A percentile compares a stretch with the other conserved stretches of the same genome.
These are phyloP conservation scores for Aspergillus bertholletiae DNA, from an alignment of 495 filamentous ascomycete species.

Conservation along the genomic window DNA sequence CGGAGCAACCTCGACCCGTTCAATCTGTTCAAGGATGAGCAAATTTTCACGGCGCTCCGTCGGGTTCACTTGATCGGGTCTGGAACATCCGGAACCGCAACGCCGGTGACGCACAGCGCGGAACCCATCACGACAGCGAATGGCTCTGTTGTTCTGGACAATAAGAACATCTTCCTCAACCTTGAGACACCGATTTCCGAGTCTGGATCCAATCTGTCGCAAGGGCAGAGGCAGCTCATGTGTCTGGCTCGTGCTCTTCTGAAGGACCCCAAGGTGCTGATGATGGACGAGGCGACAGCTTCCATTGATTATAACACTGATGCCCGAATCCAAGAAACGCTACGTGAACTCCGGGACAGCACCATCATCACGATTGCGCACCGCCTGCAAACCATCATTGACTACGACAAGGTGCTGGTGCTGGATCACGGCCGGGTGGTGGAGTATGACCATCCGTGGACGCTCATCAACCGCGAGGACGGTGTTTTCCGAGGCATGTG, in stretches of 20 bases:
- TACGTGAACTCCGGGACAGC: slow-evolving; percentile 77
- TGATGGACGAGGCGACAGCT: slow-evolving; percentile 99
- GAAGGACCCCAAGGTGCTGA: slow-evolving; percentile 83
- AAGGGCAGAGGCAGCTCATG: slow-evolving; percentile 92
- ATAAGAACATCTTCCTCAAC: slow-evolving; percentile 94
- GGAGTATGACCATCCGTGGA: slow-evolving; percentile 85
- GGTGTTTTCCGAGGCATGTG: slow-evolving; percentile 89
- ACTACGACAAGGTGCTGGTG: slow-evolving; percentile 98
- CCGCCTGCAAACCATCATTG: slow-evolving; percentile 90
- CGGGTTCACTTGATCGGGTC: slow-evolving; percentile 86
- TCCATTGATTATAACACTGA: slow-evolving; percentile 98
- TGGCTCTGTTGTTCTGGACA: slow-evolving; percentile 47
- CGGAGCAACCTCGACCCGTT: slow-evolving; percentile 96
- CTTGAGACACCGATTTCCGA: slow-evolving; percentile 82
- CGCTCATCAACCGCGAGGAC: slow-evolving; percentile 62
- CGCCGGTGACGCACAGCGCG: slow-evolving; percentile 38
- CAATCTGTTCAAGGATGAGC: slow-evolving; percentile 80
- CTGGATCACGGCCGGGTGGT: slow-evolving; percentile 85
- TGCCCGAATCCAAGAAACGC: slow-evolving; percentile 90
- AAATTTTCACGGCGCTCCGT: slow-evolving; percentile 83
- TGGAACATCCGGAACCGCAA: slow-evolving; percentile 44
- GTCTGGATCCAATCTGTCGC: slow-evolving; percentile 92
- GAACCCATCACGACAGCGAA: slow-evolving; percentile 16
- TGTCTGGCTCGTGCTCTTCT: slow-evolving; percentile 93
- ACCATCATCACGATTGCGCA: slow-evolving; percentile 99